Conservation (phyloP, 805 yeast genomes). For the Candida tallmaniae region DNA sequence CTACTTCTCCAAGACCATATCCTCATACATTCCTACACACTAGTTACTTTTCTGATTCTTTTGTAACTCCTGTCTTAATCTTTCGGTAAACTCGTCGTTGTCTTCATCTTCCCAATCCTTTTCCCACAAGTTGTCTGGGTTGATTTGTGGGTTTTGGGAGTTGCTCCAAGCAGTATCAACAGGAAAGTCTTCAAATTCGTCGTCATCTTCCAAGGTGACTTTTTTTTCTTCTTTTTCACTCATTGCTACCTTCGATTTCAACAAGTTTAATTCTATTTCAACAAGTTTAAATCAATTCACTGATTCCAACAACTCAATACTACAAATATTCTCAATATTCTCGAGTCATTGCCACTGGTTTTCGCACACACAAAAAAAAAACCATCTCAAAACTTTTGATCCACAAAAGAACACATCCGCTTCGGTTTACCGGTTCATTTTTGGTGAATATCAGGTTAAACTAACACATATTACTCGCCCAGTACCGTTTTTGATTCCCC, state of each 20-base stretch:
- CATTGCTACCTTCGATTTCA: background rate
- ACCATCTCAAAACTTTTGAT: background rate
- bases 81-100: conserved; percentile 80
- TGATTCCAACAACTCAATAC: too few relatives aligned
- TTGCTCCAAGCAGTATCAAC: conserved; percentile 73
- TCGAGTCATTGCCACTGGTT: background rate
- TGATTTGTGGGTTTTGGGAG: conserved; percentile 49
- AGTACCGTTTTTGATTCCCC: too few relatives aligned
- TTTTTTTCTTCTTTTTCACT: conserved; percentile 23
- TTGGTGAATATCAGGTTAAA: too few relatives aligned
- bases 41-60: conserved; percentile 20
- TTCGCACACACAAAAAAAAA: background rate
- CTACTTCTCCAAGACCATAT: background rate
- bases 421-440: too few relatives aligned
- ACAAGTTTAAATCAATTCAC: too few relatives aligned
- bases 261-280: too few relatives aligned
- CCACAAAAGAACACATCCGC: too few relatives aligned
- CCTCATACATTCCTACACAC: background rate
- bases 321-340: too few relatives aligned
- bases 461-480: too few relatives aligned
- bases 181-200: conserved; percentile 96
- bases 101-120: conserved; percentile 97
- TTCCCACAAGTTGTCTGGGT: conserved; percentile 75
- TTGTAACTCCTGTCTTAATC: conserved; percentile 51
- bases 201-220: conserved; percentile 83